phyloP scores from a whole-genome alignment of 1,139 yeast species.

The Pichia sp. region DNA sequence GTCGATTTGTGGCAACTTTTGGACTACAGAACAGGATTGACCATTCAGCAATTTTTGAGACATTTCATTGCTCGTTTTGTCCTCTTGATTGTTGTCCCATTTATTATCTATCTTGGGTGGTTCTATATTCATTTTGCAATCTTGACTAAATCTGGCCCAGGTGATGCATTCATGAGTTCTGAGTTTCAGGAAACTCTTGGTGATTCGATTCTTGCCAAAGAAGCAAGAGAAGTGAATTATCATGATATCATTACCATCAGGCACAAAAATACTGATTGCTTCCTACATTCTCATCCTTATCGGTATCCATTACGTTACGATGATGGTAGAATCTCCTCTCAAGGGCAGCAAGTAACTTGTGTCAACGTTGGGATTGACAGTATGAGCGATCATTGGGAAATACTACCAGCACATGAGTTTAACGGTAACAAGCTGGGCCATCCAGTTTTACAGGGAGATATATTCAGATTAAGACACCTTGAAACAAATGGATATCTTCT shows the following conservation, averaged over 20 bases:
- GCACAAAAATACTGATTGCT: slow-evolving; percentile 71
- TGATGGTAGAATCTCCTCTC: slow-evolving; percentile 93
- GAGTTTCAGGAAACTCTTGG: slow-evolving; percentile 89
- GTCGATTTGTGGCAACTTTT: slow-evolving; percentile 84
- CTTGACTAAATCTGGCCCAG: slow-evolving; percentile 85
- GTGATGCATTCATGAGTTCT: slow-evolving; percentile 88
- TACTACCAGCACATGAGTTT: slow-evolving; percentile 56
- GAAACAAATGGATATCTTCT: slow-evolving; percentile 73
- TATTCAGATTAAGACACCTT: slow-evolving; percentile 76
- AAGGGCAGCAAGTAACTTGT: slow-evolving; percentile 92
- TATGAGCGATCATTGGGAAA: slow-evolving; percentile 79
- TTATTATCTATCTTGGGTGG: slow-evolving; percentile 82
- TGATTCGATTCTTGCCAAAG: slow-evolving; percentile 73
- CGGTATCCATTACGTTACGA: slow-evolving; percentile 88
- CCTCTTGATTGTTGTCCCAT: slow-evolving; percentile 75
- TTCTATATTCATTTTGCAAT: slow-evolving; percentile 86
- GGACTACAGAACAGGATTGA: slow-evolving; percentile 66
- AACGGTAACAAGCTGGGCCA: slow-evolving; percentile 33
- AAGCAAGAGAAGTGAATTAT: slow-evolving; percentile 68
- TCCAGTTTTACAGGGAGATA: slow-evolving; percentile 56
- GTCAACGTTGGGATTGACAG: slow-evolving; percentile 39
- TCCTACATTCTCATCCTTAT: slow-evolving; percentile 73
- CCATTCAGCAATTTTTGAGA: slow-evolving; percentile 52
- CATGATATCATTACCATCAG: slow-evolving; percentile 71
- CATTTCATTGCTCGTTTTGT: slow-evolving; percentile 78